Evolutionary conservation across 2,329 filamentous ascomycete species (phyloP).

Genomic region (Beauveria bassiana): DNA sequence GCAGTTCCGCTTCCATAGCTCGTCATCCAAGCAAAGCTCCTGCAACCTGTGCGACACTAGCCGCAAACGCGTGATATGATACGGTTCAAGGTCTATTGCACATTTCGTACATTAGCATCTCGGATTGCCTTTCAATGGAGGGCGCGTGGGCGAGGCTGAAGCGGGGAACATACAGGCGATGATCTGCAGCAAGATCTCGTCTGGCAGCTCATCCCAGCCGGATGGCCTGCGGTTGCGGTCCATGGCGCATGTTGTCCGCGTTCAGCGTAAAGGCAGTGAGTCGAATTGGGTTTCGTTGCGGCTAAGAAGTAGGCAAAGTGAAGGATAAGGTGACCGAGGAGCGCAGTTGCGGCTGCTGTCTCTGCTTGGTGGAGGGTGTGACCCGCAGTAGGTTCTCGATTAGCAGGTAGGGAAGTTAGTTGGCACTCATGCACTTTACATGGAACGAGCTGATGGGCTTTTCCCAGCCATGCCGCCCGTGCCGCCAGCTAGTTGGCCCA

Average conservation of each 20-base stretch:
- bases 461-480: not conserved
- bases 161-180: constrained; percentile 45
- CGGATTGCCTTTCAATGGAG: not conserved
- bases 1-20: constrained; percentile 68
- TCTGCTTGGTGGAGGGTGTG: not conserved
- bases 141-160: constrained; percentile 16
- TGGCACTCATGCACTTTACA: not conserved
- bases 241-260: constrained; percentile 20
- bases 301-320: not conserved
- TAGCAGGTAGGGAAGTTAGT: too few relatives aligned
- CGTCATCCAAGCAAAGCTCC: constrained; percentile 62
- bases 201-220: constrained; percentile 45
- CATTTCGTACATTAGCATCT: not conserved
- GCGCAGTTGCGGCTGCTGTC: not conserved
- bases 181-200: constrained; percentile 57
- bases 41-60: constrained; percentile 60
- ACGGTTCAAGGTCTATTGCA: constrained; percentile 28
- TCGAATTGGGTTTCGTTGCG: not conserved
- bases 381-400: constrained; percentile 6
- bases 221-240: constrained; percentile 16
- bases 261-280: not conserved
- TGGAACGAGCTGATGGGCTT: not conserved
- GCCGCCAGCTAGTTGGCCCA: not conserved
- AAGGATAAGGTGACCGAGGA: not conserved
- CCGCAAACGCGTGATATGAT: constrained; percentile 54